These are phyloP conservation scores for Emericellopsis terricola DNA, from an alignment of 495 filamentous ascomycete genomes.

Conservation along the genomic window DNA sequence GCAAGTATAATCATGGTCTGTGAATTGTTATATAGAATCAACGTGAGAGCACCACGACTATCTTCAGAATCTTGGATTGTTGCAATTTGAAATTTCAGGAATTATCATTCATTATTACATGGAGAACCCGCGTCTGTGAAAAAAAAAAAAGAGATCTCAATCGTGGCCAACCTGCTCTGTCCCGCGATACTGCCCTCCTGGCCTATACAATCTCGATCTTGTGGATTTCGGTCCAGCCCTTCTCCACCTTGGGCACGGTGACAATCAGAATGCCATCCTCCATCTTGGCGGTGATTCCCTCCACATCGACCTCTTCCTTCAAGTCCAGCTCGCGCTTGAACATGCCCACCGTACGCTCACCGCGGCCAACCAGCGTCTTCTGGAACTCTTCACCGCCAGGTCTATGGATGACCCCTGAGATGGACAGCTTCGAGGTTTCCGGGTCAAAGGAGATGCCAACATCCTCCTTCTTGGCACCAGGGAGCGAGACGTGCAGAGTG, in stretches of 20 bases:
- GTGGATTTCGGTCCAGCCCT: constrained; percentile 38
- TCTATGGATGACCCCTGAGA: constrained; percentile 54
- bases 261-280: constrained; percentile 38
- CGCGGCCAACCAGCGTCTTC: constrained; percentile 34
- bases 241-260: constrained; percentile 45
- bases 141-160: too few species aligned
- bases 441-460: constrained; percentile 58
- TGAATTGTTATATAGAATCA: too few species aligned
- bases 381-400: constrained; percentile 56
- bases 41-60: too few species aligned
- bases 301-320: constrained; percentile 34
- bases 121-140: too few species aligned
- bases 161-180: too few species aligned
- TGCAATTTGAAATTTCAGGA: too few species aligned
- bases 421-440: constrained; percentile 40
- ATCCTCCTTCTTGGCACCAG: constrained; percentile 63
- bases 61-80: too few species aligned
- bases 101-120: too few species aligned
- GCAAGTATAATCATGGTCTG: too few species aligned
- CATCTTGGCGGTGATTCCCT: constrained; percentile 51
- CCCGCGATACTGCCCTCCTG: too few species aligned
- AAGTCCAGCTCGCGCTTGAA: constrained; percentile 56
- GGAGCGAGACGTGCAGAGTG: constrained; percentile 52
- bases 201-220: constrained; percentile 43
- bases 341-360: constrained; percentile 48